Evolutionary conservation across 2,329 filamentous ascomycete species (phyloP).

Genomic region (Xylaria sp.): DNA sequence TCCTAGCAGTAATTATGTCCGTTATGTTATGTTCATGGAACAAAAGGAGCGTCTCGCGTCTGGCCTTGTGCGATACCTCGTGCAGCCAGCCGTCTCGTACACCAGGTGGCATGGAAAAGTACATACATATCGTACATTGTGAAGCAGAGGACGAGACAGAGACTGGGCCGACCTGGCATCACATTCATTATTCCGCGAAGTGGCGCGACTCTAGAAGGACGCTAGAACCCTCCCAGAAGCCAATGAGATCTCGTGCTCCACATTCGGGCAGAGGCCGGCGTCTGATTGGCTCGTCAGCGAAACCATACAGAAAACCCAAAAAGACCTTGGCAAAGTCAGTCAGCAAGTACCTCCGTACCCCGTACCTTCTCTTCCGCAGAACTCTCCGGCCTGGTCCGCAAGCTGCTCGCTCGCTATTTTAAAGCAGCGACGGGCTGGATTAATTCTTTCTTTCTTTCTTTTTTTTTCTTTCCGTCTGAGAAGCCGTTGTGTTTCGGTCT

Average conservation of each 20-base stretch:
- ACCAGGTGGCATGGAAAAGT: background rate
- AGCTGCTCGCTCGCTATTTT: no score
- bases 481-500: background rate
- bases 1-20: background rate
- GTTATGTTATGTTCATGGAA: background rate
- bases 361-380: background rate
- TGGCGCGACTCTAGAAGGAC: constrained; percentile 34
- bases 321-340: background rate
- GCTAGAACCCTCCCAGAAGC: constrained; percentile 31
- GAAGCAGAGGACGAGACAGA: background rate
- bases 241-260: constrained; percentile 28
- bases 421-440: no score
- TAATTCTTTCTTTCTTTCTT: background rate
- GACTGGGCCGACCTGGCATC: background rate
- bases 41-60: background rate
- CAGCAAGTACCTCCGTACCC: no score
- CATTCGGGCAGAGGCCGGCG: constrained; percentile 12
- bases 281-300: background rate
- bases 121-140: background rate
- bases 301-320: background rate
- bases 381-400: background rate
- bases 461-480: background rate
- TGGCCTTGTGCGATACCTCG: background rate
- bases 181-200: constrained; percentile 2
- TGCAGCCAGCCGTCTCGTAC: background rate